phyloP scores from a whole-genome alignment of 2,329 filamentous ascomycete genomes.

The Tolypocladium cylindrosporum region DNA sequence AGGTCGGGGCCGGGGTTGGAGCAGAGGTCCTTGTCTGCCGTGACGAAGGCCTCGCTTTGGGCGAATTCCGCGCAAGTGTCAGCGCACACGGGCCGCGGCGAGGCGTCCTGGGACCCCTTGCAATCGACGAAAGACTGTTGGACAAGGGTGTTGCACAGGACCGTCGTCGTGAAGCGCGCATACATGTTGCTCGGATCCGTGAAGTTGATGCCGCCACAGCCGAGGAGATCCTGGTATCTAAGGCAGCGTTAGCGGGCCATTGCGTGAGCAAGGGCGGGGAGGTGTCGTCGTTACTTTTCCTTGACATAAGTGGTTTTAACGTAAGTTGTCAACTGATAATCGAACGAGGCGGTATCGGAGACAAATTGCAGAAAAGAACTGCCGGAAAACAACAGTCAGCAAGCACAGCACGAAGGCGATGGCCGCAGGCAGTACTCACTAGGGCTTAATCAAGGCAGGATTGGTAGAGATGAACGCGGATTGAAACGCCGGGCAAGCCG shows the following conservation, averaged over 20 bases:
- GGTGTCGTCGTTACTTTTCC: slow-evolving; percentile 52
- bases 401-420: neutral
- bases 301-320: slow-evolving; percentile 66
- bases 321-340: slow-evolving; percentile 62
- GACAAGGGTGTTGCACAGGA: slow-evolving; percentile 87
- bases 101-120: slow-evolving; percentile 49
- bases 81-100: slow-evolving; percentile 67
- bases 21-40: slow-evolving; percentile 65
- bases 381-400: slow-evolving; percentile 1
- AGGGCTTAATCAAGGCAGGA: slow-evolving; percentile 45
- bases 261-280: neutral
- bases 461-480: slow-evolving; percentile 61
- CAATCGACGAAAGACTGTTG: slow-evolving; percentile 75
- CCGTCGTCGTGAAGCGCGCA: slow-evolving; percentile 83
- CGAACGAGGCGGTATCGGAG: slow-evolving; percentile 66
- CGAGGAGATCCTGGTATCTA: slow-evolving; percentile 74
- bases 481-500: slow-evolving; percentile 61
- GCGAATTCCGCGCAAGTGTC: slow-evolving; percentile 82
- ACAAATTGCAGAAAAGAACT: slow-evolving; percentile 84
- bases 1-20: slow-evolving; percentile 54
- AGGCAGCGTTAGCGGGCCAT: neutral
- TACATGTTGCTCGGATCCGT: slow-evolving; percentile 75
- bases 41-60: slow-evolving; percentile 77
- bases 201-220: slow-evolving; percentile 68
- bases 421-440: slow-evolving; percentile 38